Conservation (phyloP, 768 basidiomycete genomes). For the Trametes cingulata region DNA sequence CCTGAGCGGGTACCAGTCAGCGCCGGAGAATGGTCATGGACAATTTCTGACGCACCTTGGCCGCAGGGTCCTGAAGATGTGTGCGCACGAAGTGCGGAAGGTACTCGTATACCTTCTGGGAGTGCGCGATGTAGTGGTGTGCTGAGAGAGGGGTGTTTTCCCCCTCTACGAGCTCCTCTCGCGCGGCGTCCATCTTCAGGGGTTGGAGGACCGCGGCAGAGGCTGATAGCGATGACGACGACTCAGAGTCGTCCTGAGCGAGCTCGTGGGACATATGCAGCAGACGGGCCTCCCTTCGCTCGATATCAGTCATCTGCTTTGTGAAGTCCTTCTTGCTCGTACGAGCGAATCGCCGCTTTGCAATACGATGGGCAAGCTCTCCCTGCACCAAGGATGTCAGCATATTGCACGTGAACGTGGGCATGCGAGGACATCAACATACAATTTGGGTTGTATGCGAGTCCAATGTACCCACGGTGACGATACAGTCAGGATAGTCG, state of each 20-base stretch:
- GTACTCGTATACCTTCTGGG: not conserved
- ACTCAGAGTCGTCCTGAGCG: too few species aligned
- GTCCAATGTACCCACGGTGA: slow-evolving; percentile 25
- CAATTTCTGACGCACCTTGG: not conserved
- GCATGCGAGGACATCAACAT: not conserved
- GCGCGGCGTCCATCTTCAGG: not conserved
- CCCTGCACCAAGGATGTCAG: not conserved
- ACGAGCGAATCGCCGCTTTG: not conserved
- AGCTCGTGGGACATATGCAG: not conserved
- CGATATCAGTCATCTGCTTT: not conserved
- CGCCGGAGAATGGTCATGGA: not conserved
- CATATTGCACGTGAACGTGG: not conserved
- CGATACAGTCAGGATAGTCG: slow-evolving; percentile 20
- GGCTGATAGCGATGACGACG: too few species aligned
- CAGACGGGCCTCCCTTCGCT: not conserved
- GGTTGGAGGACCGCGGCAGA: too few species aligned
- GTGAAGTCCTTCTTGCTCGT: slow-evolving; percentile 1
- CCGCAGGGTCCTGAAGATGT: not conserved
- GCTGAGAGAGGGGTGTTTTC: not conserved
- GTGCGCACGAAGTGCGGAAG: not conserved
- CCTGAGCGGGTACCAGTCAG: not conserved
- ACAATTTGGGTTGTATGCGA: slow-evolving; percentile 29
- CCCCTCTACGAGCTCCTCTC: not conserved
- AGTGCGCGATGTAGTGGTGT: not conserved
- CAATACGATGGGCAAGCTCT: not conserved